These are phyloP conservation scores for Coelastrella sp. DNA, from an alignment of 139 green algal genomes.

Conservation along the genomic window DNA sequence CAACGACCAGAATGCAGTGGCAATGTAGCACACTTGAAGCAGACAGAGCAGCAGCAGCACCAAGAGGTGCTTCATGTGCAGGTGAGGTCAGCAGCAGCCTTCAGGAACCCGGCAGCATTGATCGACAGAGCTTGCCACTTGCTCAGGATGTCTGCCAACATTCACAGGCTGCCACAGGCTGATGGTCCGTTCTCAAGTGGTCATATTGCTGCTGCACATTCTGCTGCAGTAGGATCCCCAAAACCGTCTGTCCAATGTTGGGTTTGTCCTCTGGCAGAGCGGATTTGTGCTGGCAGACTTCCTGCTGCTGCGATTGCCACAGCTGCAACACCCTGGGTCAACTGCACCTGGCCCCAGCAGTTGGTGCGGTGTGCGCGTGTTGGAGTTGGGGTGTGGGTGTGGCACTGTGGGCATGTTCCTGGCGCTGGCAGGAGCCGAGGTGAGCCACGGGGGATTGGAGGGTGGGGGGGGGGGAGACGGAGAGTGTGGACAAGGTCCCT, in stretches of 20 bases:
- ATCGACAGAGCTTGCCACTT: background rate
- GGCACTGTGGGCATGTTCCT: slow-evolving; percentile 47
- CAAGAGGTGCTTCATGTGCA: background rate
- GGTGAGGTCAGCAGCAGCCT: background rate
- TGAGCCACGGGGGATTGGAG: background rate
- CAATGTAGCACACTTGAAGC: slow-evolving; percentile 5
- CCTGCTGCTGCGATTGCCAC: slow-evolving; percentile 14
- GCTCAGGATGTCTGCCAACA: background rate
- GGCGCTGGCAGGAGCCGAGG: slow-evolving; percentile 27
- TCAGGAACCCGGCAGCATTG: background rate
- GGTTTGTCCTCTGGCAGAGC: slow-evolving; percentile 41
- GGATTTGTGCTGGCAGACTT: slow-evolving; percentile 37
- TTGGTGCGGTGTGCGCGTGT: slow-evolving; percentile 12
- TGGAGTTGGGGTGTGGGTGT: slow-evolving; percentile 31
- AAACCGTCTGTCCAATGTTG: slow-evolving; percentile 17
- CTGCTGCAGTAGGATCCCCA: slow-evolving; percentile 7
- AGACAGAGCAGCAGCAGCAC: background rate
- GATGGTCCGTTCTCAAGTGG: background rate
- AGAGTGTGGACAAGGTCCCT: too few relatives aligned
- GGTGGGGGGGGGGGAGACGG: background rate
- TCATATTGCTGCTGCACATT: background rate
- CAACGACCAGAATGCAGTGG: slow-evolving; percentile 18
- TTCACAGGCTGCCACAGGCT: background rate
- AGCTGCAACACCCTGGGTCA: background rate
- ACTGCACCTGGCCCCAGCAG: background rate